Percentiles rank a stretch among this genome's conserved stretches.
Evolutionary conservation across 345 rosid species (phyloP).

Genomic region (Eucalyptus cladocalyx): DNA sequence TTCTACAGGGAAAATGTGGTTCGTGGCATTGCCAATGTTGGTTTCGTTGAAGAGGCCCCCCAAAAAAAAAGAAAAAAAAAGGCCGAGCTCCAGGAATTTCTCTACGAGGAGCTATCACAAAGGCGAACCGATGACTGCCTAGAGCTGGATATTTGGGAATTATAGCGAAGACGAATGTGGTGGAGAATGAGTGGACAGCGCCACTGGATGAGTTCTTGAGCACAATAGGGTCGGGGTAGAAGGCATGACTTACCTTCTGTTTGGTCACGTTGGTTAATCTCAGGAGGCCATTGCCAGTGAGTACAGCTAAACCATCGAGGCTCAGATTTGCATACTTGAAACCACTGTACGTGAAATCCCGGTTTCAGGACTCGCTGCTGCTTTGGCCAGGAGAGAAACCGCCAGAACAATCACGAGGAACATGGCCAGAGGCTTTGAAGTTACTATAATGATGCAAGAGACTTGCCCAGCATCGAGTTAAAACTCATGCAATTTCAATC

Average conservation of each 20-base stretch:
- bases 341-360: neutral
- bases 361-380: neutral
- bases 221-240: conserved; percentile 7
- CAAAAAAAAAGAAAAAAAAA: conserved; percentile 12
- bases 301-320: conserved; percentile 12
- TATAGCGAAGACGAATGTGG: conserved; percentile 50
- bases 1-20: conserved; percentile 39
- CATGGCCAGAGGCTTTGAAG: neutral
- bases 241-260: conserved; percentile 14
- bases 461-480: neutral
- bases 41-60: conserved; percentile 31
- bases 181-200: conserved; percentile 22
- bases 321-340: conserved; percentile 4
- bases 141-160: neutral
- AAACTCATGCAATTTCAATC: neutral
- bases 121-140: conserved; percentile 42
- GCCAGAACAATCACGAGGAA: neutral
- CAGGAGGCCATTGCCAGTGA: too few species aligned
- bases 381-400: neutral
- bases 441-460: neutral
- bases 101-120: conserved; percentile 37
- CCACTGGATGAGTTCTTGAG: conserved; percentile 27
- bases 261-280: too few species aligned
- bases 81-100: conserved; percentile 17
- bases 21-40: conserved; percentile 23